These are phyloP conservation scores for Mycena galopus DNA, from an alignment of 768 basidiomycete species.

Conservation along the genomic window DNA sequence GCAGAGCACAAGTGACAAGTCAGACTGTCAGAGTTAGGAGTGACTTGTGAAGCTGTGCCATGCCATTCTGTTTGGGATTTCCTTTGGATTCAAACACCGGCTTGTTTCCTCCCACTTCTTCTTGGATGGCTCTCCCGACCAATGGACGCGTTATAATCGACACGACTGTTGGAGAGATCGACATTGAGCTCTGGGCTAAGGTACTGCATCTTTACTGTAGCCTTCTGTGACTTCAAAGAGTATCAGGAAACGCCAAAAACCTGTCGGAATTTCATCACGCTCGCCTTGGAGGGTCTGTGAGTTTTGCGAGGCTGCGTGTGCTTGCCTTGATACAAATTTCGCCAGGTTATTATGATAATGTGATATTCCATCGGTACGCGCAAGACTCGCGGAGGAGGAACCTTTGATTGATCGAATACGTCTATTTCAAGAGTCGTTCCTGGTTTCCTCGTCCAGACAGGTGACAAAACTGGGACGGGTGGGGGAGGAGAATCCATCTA, in stretches of 20 bases:
- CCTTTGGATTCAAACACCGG: background rate
- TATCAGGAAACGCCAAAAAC: slow-evolving; percentile 91
- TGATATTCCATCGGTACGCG: slow-evolving; percentile 89
- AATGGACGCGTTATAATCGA: slow-evolving; percentile 89
- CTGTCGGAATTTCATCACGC: slow-evolving; percentile 90
- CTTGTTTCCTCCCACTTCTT: background rate
- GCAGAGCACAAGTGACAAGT: slow-evolving; percentile 8
- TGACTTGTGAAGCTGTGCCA: background rate
- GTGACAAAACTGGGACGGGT: slow-evolving; percentile 93
- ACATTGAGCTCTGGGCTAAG: slow-evolving; percentile 95
- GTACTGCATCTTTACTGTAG: slow-evolving; percentile 50
- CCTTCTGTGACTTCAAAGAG: background rate
- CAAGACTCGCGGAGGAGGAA: background rate
- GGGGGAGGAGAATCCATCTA: slow-evolving; percentile 95
- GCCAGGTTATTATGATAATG: slow-evolving; percentile 94
- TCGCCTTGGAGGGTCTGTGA: slow-evolving; percentile 89
- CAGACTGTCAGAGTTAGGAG: no score
- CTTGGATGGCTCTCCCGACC: slow-evolving; percentile 84
- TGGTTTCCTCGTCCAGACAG: slow-evolving; percentile 94
- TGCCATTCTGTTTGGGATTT: background rate
- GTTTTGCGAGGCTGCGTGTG: slow-evolving; percentile 29
- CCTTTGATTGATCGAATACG: slow-evolving; percentile 2
- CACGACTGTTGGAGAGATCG: slow-evolving; percentile 89
- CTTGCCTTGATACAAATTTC: slow-evolving; percentile 24
- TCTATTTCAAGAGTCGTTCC: slow-evolving; percentile 74